Percentiles rank a stretch among this genome's conserved stretches.
Conservation (phyloP, 306 rosid species). For the Vigna mungo region DNA sequence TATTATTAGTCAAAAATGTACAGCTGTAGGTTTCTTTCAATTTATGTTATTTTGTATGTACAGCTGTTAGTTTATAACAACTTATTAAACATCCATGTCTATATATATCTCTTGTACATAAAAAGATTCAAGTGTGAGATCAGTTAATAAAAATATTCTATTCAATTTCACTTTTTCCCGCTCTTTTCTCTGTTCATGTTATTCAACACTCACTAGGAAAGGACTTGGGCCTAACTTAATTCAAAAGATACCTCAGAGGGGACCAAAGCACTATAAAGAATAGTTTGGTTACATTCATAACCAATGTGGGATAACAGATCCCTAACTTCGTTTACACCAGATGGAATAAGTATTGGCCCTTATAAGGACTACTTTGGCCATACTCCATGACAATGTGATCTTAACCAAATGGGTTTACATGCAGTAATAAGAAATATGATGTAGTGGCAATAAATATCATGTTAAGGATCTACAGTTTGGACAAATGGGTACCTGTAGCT, state of each 20-base stretch:
- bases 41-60: too few relatives aligned
- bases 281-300: not conserved
- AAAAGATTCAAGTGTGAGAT: too few relatives aligned
- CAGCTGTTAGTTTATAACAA: too few relatives aligned
- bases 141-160: too few relatives aligned
- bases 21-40: too few relatives aligned
- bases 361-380: not conserved
- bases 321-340: not conserved
- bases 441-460: slow-evolving; percentile 5
- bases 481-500: slow-evolving; percentile 73
- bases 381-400: not conserved
- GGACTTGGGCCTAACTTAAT: not conserved
- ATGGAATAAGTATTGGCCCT: too few relatives aligned
- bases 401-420: too few relatives aligned
- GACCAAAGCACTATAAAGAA: not conserved
- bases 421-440: slow-evolving; percentile 15
- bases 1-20: too few relatives aligned
- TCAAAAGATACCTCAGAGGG: not conserved
- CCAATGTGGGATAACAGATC: not conserved
- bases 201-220: not conserved
- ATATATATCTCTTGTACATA: too few relatives aligned
- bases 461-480: slow-evolving; percentile 33
- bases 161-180: too few relatives aligned
- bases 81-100: too few relatives aligned
- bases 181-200: too few relatives aligned